Evolutionary conservation across 768 basidiomycete genomes (phyloP).

Genomic region (Amanita pallidorosea): DNA sequence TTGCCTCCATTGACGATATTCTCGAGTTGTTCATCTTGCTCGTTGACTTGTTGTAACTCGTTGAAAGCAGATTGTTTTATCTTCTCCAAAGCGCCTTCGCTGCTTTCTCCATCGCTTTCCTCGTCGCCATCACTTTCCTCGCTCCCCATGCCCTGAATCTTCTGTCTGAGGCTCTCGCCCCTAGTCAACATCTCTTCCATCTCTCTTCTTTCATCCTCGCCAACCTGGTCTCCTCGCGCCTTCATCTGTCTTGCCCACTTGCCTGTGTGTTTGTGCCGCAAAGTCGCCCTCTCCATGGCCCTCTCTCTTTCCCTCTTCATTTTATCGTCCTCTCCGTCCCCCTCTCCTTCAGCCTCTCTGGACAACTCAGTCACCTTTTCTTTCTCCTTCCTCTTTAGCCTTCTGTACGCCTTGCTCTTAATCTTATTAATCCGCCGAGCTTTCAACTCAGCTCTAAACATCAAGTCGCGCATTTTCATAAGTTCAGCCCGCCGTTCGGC

Average conservation of each 20-base stretch:
- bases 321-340: conserved; percentile 41
- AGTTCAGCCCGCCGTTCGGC: conserved; percentile 72
- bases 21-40: conserved; percentile 20
- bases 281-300: conserved; percentile 82
- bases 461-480: conserved; percentile 81
- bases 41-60: conserved; percentile 49
- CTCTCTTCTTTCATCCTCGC: conserved; percentile 52
- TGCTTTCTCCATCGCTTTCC: conserved; percentile 32
- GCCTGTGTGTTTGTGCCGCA: conserved; percentile 80
- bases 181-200: conserved; percentile 81
- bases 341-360: conserved; percentile 30
- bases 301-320: conserved; percentile 69
- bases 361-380: conserved; percentile 37
- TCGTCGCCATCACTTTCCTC: conserved; percentile 44
- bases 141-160: conserved; percentile 57
- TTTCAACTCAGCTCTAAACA: conserved; percentile 88
- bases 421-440: conserved; percentile 89
- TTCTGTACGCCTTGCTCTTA: conserved; percentile 89
- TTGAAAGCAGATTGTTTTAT: conserved; percentile 69
- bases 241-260: conserved; percentile 80
- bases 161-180: conserved; percentile 67
- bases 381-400: conserved; percentile 69
- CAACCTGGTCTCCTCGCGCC: conserved; percentile 32
- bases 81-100: conserved; percentile 33
- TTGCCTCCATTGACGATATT: conserved; percentile 24